These are phyloP conservation scores for Phialocephala sp. DNA, from an alignment of 2,329 filamentous ascomycete genomes.

Conservation along the genomic window DNA sequence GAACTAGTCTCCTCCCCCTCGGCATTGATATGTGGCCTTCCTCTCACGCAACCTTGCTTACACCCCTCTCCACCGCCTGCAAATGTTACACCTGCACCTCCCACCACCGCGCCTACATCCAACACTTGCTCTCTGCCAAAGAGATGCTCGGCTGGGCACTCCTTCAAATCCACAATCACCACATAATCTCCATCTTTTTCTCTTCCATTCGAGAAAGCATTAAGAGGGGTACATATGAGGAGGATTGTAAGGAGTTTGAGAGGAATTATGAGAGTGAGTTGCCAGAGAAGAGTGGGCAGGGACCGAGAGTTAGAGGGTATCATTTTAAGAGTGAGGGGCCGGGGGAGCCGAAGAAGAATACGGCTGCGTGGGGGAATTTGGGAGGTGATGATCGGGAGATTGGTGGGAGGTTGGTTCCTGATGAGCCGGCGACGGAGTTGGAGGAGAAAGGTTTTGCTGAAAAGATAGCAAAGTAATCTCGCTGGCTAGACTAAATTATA, in stretches of 20 bases:
- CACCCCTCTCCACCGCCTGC: conserved; percentile 69
- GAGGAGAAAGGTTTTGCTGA: conserved; percentile 62
- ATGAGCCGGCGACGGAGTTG: conserved; percentile 56
- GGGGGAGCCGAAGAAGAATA: conserved; percentile 70
- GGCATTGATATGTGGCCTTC: conserved; percentile 80
- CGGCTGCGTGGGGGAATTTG: conserved; percentile 68
- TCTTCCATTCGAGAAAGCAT: conserved; percentile 70
- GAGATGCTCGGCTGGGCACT: conserved; percentile 98
- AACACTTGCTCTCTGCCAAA: conserved; percentile 85
- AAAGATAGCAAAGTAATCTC: conserved; percentile 33
- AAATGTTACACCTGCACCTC: conserved; percentile 81
- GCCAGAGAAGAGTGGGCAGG: conserved; percentile 75
- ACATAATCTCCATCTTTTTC: conserved; percentile 76
- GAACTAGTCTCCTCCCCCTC: conserved; percentile 53
- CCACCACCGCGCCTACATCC: conserved; percentile 86
- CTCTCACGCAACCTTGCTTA: conserved; percentile 64
- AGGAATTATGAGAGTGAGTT: conserved; percentile 70
- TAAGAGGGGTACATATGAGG: conserved; percentile 61
- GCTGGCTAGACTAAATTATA: not conserved
- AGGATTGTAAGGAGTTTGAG: conserved; percentile 50
- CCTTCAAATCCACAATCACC: conserved; percentile 90
- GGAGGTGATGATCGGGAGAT: conserved; percentile 35
- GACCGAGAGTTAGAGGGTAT: conserved; percentile 82
- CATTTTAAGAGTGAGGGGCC: conserved; percentile 73
- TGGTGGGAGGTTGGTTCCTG: conserved; percentile 52